Base-by-base conservation (phyloP, 2,329 filamentous ascomycete species). In the Epichloe gansuensis region DNA sequence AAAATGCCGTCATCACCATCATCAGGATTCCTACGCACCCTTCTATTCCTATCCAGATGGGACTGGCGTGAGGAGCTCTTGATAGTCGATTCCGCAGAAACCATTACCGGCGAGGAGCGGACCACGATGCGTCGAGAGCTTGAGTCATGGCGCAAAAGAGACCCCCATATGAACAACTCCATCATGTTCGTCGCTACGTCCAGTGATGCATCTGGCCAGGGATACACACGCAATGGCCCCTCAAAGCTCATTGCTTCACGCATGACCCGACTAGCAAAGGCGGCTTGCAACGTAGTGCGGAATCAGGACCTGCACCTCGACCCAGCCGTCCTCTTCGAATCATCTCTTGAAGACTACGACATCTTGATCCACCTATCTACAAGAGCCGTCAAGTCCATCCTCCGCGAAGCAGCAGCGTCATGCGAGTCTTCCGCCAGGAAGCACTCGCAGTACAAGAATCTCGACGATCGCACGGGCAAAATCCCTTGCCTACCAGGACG, bases 51-150 rank as follows among this genome's bases (percentile, higher is more conserved):
- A 13, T 82, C 90, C 1, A 78, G 82, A 43, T 98, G 93, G 90
- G 89, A 97, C 65, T 98, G 93, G 93, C 81, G 87, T 31, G 75
- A 83, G 7, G 84, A 90, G 51, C 86, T 93, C 1, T 74, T 97
- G 35, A 75, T 95, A 37, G 76, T 96, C 28, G 89, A 96, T 65
- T 66, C 68, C 5, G 78, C 81, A 11, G 78, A 76, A 55, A 78
- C 82, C 13, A 75, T 94, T 62, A 78, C 78, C 7, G 68, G 73
- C 7, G 72, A 78, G 11, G 80, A 86, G 34, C 75, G 85, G 11
- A 70, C 78, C 35, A 72, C 75, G 3, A 82, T 93, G 57, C 76
- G 75, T 39, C 86, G 83, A 4, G 82, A 85, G 21, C 84, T 97
- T 54, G 81, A 88, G 56, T 83, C 85, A 13, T 95, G 89, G 88